Percentiles rank a stretch among this genome's conserved stretches.
Evolutionary conservation across 2,329 filamentous ascomycete species (phyloP).

Genomic region (Arachnomyces sp.): DNA sequence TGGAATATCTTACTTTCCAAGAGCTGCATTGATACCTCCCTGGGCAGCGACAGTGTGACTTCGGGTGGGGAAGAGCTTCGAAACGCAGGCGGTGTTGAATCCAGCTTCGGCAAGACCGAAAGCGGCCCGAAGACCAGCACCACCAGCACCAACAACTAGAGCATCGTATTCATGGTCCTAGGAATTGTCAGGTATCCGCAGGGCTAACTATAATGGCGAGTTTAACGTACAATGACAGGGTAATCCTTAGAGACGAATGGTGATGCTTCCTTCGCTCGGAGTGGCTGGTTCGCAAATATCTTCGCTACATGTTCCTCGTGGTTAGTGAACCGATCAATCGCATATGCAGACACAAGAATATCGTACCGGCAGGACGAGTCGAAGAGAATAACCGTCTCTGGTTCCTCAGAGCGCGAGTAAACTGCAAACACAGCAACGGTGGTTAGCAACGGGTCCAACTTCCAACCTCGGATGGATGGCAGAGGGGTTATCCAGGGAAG

Average conservation of each 20-base stretch:
- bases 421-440: conserved; percentile 41
- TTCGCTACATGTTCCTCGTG: conserved; percentile 48
- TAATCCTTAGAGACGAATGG: conserved; percentile 84
- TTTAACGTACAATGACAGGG: conserved; percentile 70
- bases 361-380: conserved; percentile 68
- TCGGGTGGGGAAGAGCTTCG: conserved; percentile 56
- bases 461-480: conserved; percentile 4
- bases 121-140: conserved; percentile 55
- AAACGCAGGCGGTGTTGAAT: conserved; percentile 57
- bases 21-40: conserved; percentile 55
- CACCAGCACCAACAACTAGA: conserved; percentile 64
- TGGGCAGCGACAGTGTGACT: conserved; percentile 60
- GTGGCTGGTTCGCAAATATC: conserved; percentile 75
- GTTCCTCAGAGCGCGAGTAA: conserved; percentile 54
- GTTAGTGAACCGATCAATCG: conserved; percentile 17
- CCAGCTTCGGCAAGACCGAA: conserved; percentile 57
- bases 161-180: conserved; percentile 98
- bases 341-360: conserved; percentile 9
- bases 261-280: conserved; percentile 88
- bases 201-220: conserved; percentile 9
- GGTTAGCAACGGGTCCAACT: conserved; percentile 13
- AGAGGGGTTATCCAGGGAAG: conserved; percentile 9
- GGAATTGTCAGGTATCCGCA: conserved; percentile 10
- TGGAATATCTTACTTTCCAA: conserved; percentile 38
- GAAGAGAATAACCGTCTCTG: conserved; percentile 77